Evolutionary conservation across 208 protist genomes (phyloP).

Genomic region (Angomonas deanei): DNA sequence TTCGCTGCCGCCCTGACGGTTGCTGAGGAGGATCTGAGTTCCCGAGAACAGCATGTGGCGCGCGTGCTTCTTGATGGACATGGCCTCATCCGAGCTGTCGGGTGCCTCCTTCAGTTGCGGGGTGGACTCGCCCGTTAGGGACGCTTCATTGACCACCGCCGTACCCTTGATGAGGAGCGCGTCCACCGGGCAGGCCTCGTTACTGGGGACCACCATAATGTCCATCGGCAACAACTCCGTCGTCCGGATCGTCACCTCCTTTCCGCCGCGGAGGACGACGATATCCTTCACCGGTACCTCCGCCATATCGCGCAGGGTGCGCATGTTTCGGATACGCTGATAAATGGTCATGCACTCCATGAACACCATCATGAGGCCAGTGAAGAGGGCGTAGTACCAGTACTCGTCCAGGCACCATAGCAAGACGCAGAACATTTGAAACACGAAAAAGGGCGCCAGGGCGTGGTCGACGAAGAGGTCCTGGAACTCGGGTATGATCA

Average conservation of each 20-base stretch:
- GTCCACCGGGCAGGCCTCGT: constrained; percentile 90
- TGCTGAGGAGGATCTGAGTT: constrained; percentile 92
- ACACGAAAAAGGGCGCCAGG: constrained; percentile 98
- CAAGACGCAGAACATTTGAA: constrained; percentile 97
- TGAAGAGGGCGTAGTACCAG: constrained; percentile 97
- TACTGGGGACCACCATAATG: constrained; percentile 87
- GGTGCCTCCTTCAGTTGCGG: constrained; percentile 95
- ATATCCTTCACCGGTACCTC: constrained; percentile 81
- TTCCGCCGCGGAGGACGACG: constrained; percentile 63
- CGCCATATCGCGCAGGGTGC: constrained; percentile 89
- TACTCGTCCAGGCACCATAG: constrained; percentile 97
- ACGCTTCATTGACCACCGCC: constrained; percentile 98
- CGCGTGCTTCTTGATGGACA: constrained; percentile 87
- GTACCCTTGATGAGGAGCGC: constrained; percentile 92
- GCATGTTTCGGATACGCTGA: constrained; percentile 92
- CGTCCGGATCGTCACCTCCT: constrained; percentile 53
- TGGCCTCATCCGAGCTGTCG: constrained; percentile 49
- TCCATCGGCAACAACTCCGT: constrained; percentile 93
- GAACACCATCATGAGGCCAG: constrained; percentile 95
- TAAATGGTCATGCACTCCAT: constrained; percentile 96
- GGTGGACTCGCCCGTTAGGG: constrained; percentile 99
- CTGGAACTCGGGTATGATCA: constrained; percentile 94
- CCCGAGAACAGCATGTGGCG: constrained; percentile 93
- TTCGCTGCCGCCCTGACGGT: constrained; percentile 30
- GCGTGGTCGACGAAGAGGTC: constrained; percentile 95